These are phyloP conservation scores for Neoscytalidium dimidiatum DNA, from an alignment of 2,329 filamentous ascomycete genomes.

Conservation along the genomic window DNA sequence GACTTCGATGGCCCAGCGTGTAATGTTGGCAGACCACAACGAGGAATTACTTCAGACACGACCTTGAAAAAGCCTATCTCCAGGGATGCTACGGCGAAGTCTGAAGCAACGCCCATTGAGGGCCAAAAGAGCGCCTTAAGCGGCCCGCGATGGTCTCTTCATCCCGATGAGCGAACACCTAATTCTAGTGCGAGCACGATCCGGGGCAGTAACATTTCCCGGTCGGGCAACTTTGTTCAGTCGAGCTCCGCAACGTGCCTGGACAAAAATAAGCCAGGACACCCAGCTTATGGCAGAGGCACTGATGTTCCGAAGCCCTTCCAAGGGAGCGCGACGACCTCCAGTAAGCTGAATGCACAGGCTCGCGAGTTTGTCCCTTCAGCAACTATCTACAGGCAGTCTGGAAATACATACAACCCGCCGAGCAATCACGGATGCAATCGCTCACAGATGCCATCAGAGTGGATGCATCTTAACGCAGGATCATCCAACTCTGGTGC, in stretches of 20 bases:
- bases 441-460: not conserved
- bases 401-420: not conserved
- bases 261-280: not conserved
- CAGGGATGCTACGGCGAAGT: not conserved
- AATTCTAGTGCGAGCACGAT: not conserved
- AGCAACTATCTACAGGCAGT: not conserved
- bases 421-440: not conserved
- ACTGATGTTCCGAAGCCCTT: not conserved
- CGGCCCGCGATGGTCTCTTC: not conserved
- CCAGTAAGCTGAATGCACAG: slow-evolving; percentile 8
- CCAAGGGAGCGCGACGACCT: not conserved
- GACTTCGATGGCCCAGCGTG: no score
- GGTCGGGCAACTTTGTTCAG: not conserved
- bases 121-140: not conserved
- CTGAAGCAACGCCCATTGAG: not conserved
- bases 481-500: not conserved
- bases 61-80: no score
- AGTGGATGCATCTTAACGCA: not conserved
- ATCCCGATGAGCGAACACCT: not conserved
- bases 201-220: not conserved
- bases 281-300: not conserved
- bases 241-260: not conserved
- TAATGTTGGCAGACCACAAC: no score
- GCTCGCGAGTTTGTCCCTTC: slow-evolving; percentile 17
- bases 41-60: no score